Percentiles rank a stretch among this genome's conserved stretches.
phyloP scores from a whole-genome alignment of 2,329 filamentous ascomycete genomes.

The Monosporascus sp. region DNA sequence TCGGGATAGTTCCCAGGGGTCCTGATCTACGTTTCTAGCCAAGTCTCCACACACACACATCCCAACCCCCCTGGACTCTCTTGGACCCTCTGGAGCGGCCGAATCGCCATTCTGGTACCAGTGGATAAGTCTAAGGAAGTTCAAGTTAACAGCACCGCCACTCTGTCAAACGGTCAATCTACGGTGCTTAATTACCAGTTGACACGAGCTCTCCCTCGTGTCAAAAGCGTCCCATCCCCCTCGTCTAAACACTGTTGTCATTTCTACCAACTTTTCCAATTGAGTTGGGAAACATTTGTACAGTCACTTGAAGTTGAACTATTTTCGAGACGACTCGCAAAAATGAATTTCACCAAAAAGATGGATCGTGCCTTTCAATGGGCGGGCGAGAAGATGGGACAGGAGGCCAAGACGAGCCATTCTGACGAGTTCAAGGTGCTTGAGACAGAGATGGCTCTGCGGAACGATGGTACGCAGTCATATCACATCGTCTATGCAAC shows the following conservation, averaged over 20 bases:
- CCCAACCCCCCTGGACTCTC: not conserved
- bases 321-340: slow-evolving; percentile 11
- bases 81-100: slow-evolving; percentile 4
- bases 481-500: slow-evolving; percentile 1
- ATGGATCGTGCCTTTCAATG: slow-evolving; percentile 96
- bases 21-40: slow-evolving; percentile 10
- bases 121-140: not conserved
- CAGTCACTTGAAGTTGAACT: slow-evolving; percentile 5
- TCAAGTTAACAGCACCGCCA: slow-evolving; percentile 6
- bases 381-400: slow-evolving; percentile 94
- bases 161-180: not conserved
- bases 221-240: not conserved
- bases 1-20: not conserved
- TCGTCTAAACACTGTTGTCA: slow-evolving; percentile 2
- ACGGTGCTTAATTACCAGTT: not conserved
- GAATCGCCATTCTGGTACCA: not conserved
- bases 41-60: not conserved
- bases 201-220: not conserved
- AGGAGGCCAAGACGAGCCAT: slow-evolving; percentile 78
- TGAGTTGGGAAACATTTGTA: not conserved
- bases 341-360: slow-evolving; percentile 68
- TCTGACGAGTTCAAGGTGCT: slow-evolving; percentile 88
- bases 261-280: not conserved
- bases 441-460: slow-evolving; percentile 83
- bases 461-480: slow-evolving; percentile 68